Evolutionary conservation across 768 basidiomycete species (phyloP).

Genomic region (Lactifluus hygrophoroides): DNA sequence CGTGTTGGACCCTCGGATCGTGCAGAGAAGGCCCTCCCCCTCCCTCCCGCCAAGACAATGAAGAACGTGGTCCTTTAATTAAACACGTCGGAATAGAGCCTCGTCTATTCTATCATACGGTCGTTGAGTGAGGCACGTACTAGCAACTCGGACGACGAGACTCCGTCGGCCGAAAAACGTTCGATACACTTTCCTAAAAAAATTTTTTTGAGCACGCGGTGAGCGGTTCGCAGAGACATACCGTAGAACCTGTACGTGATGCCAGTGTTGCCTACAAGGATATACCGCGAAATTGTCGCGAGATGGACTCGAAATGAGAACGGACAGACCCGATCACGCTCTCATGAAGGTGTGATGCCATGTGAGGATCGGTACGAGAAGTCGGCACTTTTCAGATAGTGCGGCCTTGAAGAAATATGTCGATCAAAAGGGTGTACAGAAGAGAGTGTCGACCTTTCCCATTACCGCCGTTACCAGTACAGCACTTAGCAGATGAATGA

Average conservation of each 20-base stretch:
- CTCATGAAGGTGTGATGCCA: not conserved
- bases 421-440: constrained; percentile 8
- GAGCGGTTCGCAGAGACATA: not conserved
- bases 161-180: not conserved
- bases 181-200: not conserved
- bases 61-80: not conserved
- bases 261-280: not conserved
- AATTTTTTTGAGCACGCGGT: not conserved
- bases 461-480: not conserved
- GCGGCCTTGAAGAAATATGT: constrained; percentile 6
- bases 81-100: not conserved
- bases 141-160: not conserved
- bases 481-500: no score
- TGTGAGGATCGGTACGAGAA: constrained; percentile 12
- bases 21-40: not conserved
- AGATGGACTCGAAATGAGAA: no score
- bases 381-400: not conserved
- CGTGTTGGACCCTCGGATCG: not conserved
- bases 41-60: not conserved
- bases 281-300: not conserved
- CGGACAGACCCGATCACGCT: not conserved
- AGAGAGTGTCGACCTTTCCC: not conserved
- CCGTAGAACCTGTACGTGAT: not conserved
- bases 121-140: not conserved
- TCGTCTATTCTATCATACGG: not conserved